Evolutionary conservation across 495 filamentous ascomycete genomes (phyloP), one percentile per base, ranked within the genome.

Genomic region (Hyphodiscus hymeniophilus): DNA sequence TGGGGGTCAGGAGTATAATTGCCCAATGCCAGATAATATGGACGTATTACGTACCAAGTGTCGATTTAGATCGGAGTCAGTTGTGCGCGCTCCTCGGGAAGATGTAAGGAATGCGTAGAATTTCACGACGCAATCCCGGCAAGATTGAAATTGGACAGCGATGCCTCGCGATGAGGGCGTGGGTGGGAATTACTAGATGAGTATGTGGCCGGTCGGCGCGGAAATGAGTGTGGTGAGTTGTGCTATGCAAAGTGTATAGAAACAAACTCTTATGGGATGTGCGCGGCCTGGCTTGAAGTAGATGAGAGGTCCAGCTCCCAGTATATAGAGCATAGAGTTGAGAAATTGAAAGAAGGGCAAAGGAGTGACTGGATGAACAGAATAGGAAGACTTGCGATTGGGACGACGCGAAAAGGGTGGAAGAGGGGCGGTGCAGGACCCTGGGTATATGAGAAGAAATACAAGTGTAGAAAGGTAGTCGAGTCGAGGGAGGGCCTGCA

Each of bases 241-340:
- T 24, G 21, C 57, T 56, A 57, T 57, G 49, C 50, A 54, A 57
- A 56, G 49, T n/a, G n/a, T 42, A 56, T 54, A 60, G 57, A 57
- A 50, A 57, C 54, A 50, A 52, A 46, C 57, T 53, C 57, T 53
- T 53, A 56, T 56, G 54, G 47, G 51, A 57, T 56, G 44, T 31
- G 44, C 50, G 56, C 52, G 45, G 54, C 42, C 57, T 49, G 52
- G 57, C 53, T 55, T 54, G 50, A 48, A 41, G 54, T 48, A 60
- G 48, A 52, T 60, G 58, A 60, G 58, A 60, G 58, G n/a, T n/a
- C 58, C 58, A 57, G 58, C 58, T 60, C 58, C 54, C 58, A 60
- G 54, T 50, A 54, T 57, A 60, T 57, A 55, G 52, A 56, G 51
- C 48, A 50, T 42, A 51, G 38, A 51, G 57, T 53, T 57, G 40